phyloP scores from a whole-genome alignment of 768 basidiomycete species.

The Psilocybe sp. region DNA sequence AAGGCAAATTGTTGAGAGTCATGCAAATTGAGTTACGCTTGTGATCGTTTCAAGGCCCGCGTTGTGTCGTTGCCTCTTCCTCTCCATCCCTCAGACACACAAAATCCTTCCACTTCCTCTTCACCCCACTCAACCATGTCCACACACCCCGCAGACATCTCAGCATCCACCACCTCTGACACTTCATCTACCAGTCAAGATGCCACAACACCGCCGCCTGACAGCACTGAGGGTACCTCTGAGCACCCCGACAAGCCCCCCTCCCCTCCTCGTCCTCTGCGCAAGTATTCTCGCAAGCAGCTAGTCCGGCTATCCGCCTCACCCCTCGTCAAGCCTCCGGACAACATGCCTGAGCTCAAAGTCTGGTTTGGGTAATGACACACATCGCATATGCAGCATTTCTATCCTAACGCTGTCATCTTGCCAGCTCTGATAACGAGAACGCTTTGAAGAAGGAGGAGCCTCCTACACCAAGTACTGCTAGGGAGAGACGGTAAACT shows the following conservation, averaged over 20 bases:
- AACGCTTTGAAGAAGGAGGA: constrained; percentile 69
- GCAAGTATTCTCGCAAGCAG: constrained; percentile 69
- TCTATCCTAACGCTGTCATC: constrained; percentile 23
- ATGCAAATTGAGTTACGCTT: constrained; percentile 23
- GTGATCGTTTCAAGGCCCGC: constrained; percentile 42
- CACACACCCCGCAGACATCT: constrained; percentile 9
- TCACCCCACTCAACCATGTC: constrained; percentile 15
- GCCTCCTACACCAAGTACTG: constrained; percentile 43
- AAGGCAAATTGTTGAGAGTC: constrained; percentile 11
- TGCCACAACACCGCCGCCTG: constrained; percentile 14
- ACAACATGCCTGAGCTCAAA: constrained; percentile 78
- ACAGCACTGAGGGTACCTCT: constrained; percentile 12
- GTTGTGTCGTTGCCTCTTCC: constrained; percentile 23
- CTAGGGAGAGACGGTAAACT: constrained; percentile 67
- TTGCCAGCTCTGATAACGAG: constrained; percentile 56
- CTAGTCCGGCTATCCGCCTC: constrained; percentile 69
- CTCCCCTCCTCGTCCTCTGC: constrained; percentile 41
- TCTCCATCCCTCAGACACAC: constrained; percentile 14
- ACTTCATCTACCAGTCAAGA: constrained; percentile 11
- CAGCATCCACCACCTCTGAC: constrained; percentile 2
- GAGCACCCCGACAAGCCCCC: constrained; percentile 25
- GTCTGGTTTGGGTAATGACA: constrained; percentile 84
- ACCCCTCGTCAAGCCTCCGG: constrained; percentile 68
- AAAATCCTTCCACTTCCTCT: constrained; percentile 9
- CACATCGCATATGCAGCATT: constrained; percentile 14